Conservation (phyloP, 108 stramenopile genomes). For the Skeletonema tropicum region DNA sequence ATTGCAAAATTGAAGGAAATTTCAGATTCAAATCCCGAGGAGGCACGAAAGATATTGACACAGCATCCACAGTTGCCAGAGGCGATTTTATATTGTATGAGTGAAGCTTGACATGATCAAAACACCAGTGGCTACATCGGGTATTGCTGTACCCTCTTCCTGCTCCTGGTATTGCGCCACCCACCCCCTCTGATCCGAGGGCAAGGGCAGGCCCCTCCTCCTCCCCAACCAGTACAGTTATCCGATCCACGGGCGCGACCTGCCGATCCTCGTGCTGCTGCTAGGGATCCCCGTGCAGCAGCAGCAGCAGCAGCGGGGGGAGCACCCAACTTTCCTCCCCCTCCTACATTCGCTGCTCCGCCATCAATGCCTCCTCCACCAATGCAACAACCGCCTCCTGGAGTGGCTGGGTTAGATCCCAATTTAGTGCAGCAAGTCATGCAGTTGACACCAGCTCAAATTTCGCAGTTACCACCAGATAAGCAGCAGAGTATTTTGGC, state of each 20-base stretch:
- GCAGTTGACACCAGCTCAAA: slow-evolving; percentile 80
- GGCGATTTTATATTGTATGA: slow-evolving; percentile 88
- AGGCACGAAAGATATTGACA: slow-evolving; percentile 82
- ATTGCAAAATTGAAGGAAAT: slow-evolving; percentile 90
- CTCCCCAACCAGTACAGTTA: slow-evolving; percentile 10
- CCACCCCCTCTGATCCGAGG: slow-evolving; percentile 56
- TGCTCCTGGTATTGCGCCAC: slow-evolving; percentile 36
- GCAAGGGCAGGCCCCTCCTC: slow-evolving; percentile 46
- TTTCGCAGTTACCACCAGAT: slow-evolving; percentile 84
- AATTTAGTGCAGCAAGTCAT: slow-evolving; percentile 89
- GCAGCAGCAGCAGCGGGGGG: slow-evolving; percentile 30
- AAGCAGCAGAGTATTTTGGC: slow-evolving; percentile 89
- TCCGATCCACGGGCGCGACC: slow-evolving; percentile 37
- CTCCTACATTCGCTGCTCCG: slow-evolving; percentile 33
- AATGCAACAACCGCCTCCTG: slow-evolving; percentile 22
- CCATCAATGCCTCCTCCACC: slow-evolving; percentile 50
- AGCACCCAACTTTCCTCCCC: slow-evolving; percentile 41
- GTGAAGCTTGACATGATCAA: slow-evolving; percentile 90
- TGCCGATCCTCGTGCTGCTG: slow-evolving; percentile 42
- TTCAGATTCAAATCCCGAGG: slow-evolving; percentile 88
- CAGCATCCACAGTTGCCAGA: slow-evolving; percentile 92
- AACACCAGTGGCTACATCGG: slow-evolving; percentile 61
- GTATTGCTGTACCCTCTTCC: slow-evolving; percentile 17
- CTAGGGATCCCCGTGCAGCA: slow-evolving; percentile 27
- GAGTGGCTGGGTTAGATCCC: slow-evolving; percentile 74